A percentile compares a stretch with the other conserved stretches of the same genome.
Conservation (phyloP, 108 stramenopile species). For the Nitzschia putrida region DNA sequence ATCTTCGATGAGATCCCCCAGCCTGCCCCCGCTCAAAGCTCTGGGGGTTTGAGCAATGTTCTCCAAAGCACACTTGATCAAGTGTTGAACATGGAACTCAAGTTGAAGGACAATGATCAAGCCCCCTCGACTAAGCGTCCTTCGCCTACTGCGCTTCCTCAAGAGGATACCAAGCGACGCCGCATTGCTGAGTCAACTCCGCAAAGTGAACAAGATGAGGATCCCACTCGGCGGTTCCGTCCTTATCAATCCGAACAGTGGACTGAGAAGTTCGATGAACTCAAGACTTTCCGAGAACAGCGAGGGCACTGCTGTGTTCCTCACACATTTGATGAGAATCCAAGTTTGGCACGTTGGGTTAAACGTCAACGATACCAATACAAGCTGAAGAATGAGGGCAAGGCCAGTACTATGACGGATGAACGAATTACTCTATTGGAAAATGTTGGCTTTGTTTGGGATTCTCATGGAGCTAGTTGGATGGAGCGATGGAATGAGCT, state of each 20-base stretch:
- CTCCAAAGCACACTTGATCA: slow-evolving; percentile 15
- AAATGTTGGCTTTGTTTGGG: slow-evolving; percentile 49
- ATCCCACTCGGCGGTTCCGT: slow-evolving; percentile 17
- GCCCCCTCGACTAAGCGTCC: not conserved
- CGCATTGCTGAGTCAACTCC: not conserved
- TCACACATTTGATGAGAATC: slow-evolving; percentile 27
- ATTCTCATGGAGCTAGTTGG: slow-evolving; percentile 39
- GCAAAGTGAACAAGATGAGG: slow-evolving; percentile 9
- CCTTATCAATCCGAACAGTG: slow-evolving; percentile 31
- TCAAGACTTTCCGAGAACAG: slow-evolving; percentile 9
- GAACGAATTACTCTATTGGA: slow-evolving; percentile 48
- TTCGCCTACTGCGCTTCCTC: not conserved
- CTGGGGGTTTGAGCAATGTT: not conserved
- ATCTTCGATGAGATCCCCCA: slow-evolving; percentile 17
- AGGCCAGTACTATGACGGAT: slow-evolving; percentile 43
- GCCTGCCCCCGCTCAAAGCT: not conserved
- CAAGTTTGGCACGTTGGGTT: slow-evolving; percentile 42
- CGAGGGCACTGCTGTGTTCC: slow-evolving; percentile 33
- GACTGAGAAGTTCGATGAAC: slow-evolving; percentile 25
- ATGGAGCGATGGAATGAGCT: slow-evolving; percentile 32
- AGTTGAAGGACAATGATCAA: not conserved
- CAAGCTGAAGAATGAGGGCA: slow-evolving; percentile 40
- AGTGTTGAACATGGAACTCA: slow-evolving; percentile 4
- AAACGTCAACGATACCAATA: slow-evolving; percentile 51
- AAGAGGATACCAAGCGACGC: not conserved